Conservation (phyloP, 2,329 filamentous ascomycete genomes). For the Fusarium cyanostomum region DNA sequence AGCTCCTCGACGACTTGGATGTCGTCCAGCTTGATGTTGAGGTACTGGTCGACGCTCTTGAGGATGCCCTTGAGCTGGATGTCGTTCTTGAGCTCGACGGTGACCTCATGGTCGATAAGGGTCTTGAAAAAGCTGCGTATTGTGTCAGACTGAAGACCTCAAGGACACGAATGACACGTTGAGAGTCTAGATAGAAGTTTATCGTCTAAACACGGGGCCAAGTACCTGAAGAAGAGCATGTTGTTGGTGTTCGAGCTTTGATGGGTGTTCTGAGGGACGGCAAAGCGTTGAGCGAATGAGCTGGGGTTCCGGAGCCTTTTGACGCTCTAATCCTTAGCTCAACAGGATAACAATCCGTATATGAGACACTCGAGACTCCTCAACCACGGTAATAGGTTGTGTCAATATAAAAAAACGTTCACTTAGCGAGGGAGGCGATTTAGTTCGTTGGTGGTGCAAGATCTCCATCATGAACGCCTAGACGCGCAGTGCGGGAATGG, state of each 20-base stretch:
- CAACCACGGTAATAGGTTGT: neutral
- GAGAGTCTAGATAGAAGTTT: neutral
- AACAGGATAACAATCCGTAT: neutral
- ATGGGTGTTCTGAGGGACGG: neutral
- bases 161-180: too few relatives aligned
- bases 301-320: neutral
- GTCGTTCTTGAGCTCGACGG: slow-evolving; percentile 99
- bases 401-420: slow-evolving; percentile 1
- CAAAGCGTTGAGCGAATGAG: neutral
- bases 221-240: slow-evolving; percentile 59
- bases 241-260: slow-evolving; percentile 30
- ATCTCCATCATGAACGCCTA: slow-evolving; percentile 34
- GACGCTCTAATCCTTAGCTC: neutral
- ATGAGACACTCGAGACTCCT: fast-evolving
- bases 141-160: slow-evolving; percentile 5
- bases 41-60: slow-evolving; percentile 97
- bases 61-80: slow-evolving; percentile 95
- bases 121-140: slow-evolving; percentile 91
- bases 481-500: neutral
- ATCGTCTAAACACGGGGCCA: neutral
- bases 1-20: slow-evolving; percentile 92
- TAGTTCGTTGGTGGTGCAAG: slow-evolving; percentile 27
- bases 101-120: slow-evolving; percentile 95
- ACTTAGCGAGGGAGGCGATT: slow-evolving; percentile 11
- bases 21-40: slow-evolving; percentile 99